Conservation (phyloP, 305 asterid species). For the Fraxinus angustifolia region DNA sequence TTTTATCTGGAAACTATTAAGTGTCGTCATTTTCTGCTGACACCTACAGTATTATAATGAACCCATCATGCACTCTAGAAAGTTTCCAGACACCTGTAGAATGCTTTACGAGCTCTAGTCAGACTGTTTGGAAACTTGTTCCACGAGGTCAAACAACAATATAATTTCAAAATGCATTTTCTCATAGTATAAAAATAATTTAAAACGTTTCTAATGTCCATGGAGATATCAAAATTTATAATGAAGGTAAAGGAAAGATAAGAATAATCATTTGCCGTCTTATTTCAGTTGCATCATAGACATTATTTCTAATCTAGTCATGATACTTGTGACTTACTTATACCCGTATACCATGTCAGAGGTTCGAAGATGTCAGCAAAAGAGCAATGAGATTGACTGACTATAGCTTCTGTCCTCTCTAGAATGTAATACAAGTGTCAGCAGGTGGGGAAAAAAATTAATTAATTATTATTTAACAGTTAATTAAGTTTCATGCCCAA, state of each 20-base stretch:
- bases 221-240: not conserved
- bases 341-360: not conserved
- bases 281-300: not conserved
- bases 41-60: not conserved
- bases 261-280: not conserved
- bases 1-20: not conserved
- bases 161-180: not conserved
- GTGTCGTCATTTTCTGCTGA: not conserved
- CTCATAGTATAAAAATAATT: not conserved
- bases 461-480: not conserved
- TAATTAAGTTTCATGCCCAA: not conserved
- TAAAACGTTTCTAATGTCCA: not conserved
- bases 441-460: not conserved
- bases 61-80: not conserved
- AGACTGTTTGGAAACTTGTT: not conserved
- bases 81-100: not conserved
- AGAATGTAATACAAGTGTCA: not conserved
- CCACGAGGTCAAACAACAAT: not conserved
- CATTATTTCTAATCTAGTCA: not conserved
- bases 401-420: not conserved
- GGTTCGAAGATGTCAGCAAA: not conserved
- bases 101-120: not conserved
- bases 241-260: not conserved
- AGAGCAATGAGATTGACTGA: not conserved
- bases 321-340: not conserved